Conservation (phyloP, 805 yeast species). For the Danielia oregonensis region DNA sequence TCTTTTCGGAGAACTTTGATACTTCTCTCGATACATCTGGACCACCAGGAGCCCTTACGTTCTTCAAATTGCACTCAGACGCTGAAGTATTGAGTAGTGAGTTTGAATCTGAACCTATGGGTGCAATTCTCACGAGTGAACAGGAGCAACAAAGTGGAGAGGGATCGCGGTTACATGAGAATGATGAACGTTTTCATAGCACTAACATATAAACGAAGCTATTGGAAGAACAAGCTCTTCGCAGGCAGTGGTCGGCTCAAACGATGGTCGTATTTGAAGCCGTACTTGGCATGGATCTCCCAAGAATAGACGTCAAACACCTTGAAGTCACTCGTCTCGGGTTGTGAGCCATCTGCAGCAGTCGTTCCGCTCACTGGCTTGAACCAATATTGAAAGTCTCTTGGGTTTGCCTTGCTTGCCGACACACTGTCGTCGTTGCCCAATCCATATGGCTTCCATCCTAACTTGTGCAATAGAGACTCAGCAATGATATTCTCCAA, state of each 20-base stretch:
- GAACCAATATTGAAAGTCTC: constrained; percentile 23
- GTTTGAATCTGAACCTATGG: constrained; percentile 8
- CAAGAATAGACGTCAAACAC: constrained; percentile 40
- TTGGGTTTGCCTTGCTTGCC: neutral
- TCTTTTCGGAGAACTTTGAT: constrained; percentile 8
- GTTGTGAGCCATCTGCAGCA: constrained; percentile 7
- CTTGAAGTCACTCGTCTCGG: constrained; percentile 36
- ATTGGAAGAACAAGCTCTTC: too few relatives aligned
- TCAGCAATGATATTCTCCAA: constrained; percentile 42
- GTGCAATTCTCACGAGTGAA: constrained; percentile 11
- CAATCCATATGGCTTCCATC: constrained; percentile 40
- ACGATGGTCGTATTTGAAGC: constrained; percentile 33
- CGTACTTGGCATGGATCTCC: constrained; percentile 38
- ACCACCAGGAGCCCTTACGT: too few relatives aligned
- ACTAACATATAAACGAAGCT: neutral
- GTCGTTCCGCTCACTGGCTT: constrained; percentile 16
- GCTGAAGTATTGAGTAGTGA: constrained; percentile 16
- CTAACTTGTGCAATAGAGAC: constrained; percentile 32
- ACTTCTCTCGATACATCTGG: neutral
- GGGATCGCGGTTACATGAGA: neutral
- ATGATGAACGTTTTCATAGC: neutral
- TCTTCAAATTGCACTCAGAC: constrained; percentile 13
- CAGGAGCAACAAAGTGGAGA: too few relatives aligned
- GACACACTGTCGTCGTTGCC: constrained; percentile 7
- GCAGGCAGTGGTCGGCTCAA: constrained; percentile 31